Conservation (phyloP, 768 basidiomycete species). For the Podaxis sp. region DNA sequence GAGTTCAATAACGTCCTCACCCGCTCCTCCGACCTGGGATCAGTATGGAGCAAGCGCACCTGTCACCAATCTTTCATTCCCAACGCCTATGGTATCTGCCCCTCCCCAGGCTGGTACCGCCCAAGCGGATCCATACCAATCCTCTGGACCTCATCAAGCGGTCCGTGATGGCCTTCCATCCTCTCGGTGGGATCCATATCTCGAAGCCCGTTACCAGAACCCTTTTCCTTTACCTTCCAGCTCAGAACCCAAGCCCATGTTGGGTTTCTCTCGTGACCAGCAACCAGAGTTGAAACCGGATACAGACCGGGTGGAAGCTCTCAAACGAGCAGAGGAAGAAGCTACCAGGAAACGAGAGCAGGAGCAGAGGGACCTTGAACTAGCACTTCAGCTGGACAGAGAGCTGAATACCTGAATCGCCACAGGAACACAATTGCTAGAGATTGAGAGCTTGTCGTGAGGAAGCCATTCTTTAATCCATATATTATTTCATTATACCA, state of each 20-base stretch:
- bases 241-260: slow-evolving; percentile 11
- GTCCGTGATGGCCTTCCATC: background rate
- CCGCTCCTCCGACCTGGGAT: background rate
- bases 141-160: background rate
- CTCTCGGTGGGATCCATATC: slow-evolving; percentile 31
- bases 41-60: slow-evolving; percentile 10
- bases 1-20: background rate
- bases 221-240: slow-evolving; percentile 51
- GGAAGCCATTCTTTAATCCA: background rate
- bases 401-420: slow-evolving; percentile 39
- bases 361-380: slow-evolving; percentile 40
- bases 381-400: slow-evolving; percentile 49
- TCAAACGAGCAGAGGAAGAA: slow-evolving; percentile 35
- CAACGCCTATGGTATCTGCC: slow-evolving; percentile 24
- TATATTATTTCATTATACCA: background rate
- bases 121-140: slow-evolving; percentile 6
- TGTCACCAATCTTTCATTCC: slow-evolving; percentile 24
- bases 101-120: slow-evolving; percentile 5
- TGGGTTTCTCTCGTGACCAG: slow-evolving; percentile 12
- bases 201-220: slow-evolving; percentile 43
- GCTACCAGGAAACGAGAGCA: slow-evolving; percentile 31
- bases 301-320: slow-evolving; percentile 25
- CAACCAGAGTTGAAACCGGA: slow-evolving; percentile 22
- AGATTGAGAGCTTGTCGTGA: background rate
- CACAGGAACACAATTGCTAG: background rate